phyloP scores from a whole-genome alignment of 345 rosid species.

The Salix exigua region DNA sequence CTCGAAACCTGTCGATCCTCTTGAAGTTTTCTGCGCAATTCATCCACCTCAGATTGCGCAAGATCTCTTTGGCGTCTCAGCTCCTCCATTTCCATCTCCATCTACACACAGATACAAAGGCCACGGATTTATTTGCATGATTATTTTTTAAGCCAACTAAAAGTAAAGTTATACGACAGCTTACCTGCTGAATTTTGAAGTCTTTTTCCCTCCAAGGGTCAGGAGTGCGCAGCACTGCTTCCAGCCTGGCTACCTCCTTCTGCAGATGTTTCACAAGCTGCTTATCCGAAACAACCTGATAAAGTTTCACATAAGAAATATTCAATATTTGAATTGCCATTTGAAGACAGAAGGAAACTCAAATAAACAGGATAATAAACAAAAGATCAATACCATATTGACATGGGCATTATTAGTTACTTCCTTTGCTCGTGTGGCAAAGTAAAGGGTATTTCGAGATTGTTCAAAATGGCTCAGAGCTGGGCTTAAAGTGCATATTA shows the following conservation, averaged over 20 bases:
- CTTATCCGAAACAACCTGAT: slow-evolving; percentile 91
- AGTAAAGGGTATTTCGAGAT: slow-evolving; percentile 91
- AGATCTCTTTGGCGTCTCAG: slow-evolving; percentile 80
- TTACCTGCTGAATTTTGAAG: slow-evolving; percentile 79
- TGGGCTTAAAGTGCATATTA: slow-evolving; percentile 95
- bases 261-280: slow-evolving; percentile 96
- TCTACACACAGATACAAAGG: slow-evolving; percentile 38
- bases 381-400: slow-evolving; percentile 67
- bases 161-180: neutral
- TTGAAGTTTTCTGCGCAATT: slow-evolving; percentile 69
- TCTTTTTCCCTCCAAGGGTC: slow-evolving; percentile 86
- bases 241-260: slow-evolving; percentile 96
- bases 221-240: slow-evolving; percentile 96
- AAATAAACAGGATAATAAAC: neutral
- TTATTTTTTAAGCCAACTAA: neutral
- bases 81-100: slow-evolving; percentile 96
- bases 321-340: neutral
- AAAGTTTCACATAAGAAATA: neutral
- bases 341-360: neutral
- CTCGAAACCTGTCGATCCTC: slow-evolving; percentile 58
- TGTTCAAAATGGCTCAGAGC: slow-evolving; percentile 86
- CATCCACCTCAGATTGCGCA: slow-evolving; percentile 76
- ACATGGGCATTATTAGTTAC: slow-evolving; percentile 98
- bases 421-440: slow-evolving; percentile 98
- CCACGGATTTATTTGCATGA: slow-evolving; percentile 5